Evolutionary conservation across 495 filamentous ascomycete species (phyloP).

Genomic region (Neurospora pannonica): DNA sequence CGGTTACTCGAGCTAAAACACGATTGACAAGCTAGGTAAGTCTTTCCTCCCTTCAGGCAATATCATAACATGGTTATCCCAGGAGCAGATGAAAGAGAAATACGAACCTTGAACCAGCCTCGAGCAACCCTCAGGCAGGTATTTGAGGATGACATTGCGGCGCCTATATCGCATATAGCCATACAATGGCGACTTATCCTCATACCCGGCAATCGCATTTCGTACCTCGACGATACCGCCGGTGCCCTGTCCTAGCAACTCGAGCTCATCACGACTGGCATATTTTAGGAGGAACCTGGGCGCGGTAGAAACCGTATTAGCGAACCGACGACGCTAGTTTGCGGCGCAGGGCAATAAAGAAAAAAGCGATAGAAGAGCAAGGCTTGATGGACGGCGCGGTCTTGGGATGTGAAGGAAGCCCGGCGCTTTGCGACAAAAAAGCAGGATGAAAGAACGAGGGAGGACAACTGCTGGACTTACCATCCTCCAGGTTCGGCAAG

Average conservation of each 20-base stretch:
- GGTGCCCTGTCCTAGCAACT: slow-evolving; percentile 65
- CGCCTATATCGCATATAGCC: slow-evolving; percentile 86
- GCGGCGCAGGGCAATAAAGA: background rate
- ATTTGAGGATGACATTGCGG: slow-evolving; percentile 85
- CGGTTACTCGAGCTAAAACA: slow-evolving; percentile 70
- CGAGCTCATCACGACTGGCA: slow-evolving; percentile 76
- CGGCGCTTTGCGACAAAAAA: background rate
- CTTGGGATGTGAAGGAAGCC: background rate
- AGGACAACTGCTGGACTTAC: slow-evolving; percentile 47
- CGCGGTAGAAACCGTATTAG: slow-evolving; percentile 10
- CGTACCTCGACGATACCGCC: slow-evolving; percentile 81
- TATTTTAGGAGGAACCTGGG: slow-evolving; percentile 92
- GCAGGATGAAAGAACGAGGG: background rate
- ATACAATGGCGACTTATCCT: slow-evolving; percentile 78
- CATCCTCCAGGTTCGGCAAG: slow-evolving; percentile 85
- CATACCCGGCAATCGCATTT: slow-evolving; percentile 63
- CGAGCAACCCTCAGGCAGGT: slow-evolving; percentile 81
- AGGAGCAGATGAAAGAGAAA: slow-evolving; percentile 2
- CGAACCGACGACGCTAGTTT: background rate
- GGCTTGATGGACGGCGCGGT: background rate
- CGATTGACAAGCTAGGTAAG: slow-evolving; percentile 3
- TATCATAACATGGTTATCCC: background rate
- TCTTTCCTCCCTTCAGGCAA: slow-evolving; percentile 1
- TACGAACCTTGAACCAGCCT: slow-evolving; percentile 77
- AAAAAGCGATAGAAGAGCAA: background rate